Base-by-base conservation (phyloP, 2,329 filamentous ascomycete genomes). In the Aspergillus fumigatiaffinis region DNA sequence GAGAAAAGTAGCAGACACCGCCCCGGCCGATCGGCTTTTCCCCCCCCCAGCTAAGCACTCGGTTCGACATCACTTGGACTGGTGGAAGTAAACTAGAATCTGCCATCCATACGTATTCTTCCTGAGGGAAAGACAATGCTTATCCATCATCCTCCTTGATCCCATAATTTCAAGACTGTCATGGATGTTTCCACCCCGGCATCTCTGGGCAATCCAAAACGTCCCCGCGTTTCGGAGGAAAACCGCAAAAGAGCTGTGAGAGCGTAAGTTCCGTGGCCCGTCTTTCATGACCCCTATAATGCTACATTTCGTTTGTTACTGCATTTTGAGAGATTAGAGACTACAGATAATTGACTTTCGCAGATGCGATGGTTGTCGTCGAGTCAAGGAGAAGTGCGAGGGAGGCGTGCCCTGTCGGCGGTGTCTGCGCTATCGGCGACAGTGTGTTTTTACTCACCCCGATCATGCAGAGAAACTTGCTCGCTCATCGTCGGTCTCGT, bases 341-440 rank as follows among this genome's bases (percentile, higher is more conserved):
- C 10, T 21, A 10, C 21, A 3, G 20, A 23, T 47, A 23, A 47
- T 47, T 47, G 25, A 46, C 52, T 12, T 41, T n/a, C 53, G 35
- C 56, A 83, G 81, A 57, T 84, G 81, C 64, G 80, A 82, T 65
- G 79, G 78, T 53, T 84, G 81, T 67, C 80, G 81, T 57, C 76
- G 80, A 60, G 76, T 81, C 56, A 84, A 84, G 65, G 81, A 84
- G 67, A 82, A 83, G 69, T 84, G 81, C 63, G 80, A 83, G 62
- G 82, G 81, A 50, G 82, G 81, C 51, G 73, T 81, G 20, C 82
- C 82, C 1, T 84, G 81, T 64, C 78, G 79, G 50, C 72, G 82
- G 54, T 84, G 81, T 64, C 73, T 77, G 56, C 79, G 79, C 57
- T 77, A 82, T 61, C 77, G 77, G 57, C 77, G 81, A 47, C 76